Evolutionary conservation across 169 alveolate species (phyloP).

Genomic region (Theileria luwenshuni): DNA sequence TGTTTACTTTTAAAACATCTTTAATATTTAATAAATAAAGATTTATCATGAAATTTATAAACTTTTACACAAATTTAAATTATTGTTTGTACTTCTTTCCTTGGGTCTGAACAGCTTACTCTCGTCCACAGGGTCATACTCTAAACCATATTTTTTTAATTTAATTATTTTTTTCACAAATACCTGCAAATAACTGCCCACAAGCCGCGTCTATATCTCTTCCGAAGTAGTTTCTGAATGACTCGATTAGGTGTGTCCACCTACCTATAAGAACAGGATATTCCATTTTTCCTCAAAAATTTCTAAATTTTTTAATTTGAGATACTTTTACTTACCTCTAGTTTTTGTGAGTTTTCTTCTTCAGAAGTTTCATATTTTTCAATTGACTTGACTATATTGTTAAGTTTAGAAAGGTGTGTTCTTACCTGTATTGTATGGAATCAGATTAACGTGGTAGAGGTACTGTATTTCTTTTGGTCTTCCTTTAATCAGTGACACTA

Average conservation of each 20-base stretch:
- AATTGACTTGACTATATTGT: constrained; percentile 33
- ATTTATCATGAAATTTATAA: not conserved
- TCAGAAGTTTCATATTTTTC: constrained; percentile 39
- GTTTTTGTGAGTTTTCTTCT: constrained; percentile 27
- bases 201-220: constrained; percentile 84
- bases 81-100: not conserved
- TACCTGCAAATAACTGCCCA: constrained; percentile 82
- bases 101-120: constrained; percentile 28
- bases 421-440: constrained; percentile 75
- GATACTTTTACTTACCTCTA: constrained; percentile 24
- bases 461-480: constrained; percentile 71
- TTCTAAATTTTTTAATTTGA: constrained; percentile 11
- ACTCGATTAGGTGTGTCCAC: not conserved
- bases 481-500: constrained; percentile 61
- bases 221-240: constrained; percentile 78
- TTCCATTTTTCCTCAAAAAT: constrained; percentile 37
- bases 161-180: not conserved
- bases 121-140: constrained; percentile 40
- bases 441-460: constrained; percentile 72
- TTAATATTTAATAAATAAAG: not conserved
- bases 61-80: not conserved
- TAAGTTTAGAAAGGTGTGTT: not conserved
- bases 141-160: not conserved
- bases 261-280: constrained; percentile 54
- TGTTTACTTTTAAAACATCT: not conserved